Percentiles rank a stretch among this genome's conserved stretches.
Conservation (phyloP, 2,329 filamentous ascomycete genomes). For the Penicillium sp. region DNA sequence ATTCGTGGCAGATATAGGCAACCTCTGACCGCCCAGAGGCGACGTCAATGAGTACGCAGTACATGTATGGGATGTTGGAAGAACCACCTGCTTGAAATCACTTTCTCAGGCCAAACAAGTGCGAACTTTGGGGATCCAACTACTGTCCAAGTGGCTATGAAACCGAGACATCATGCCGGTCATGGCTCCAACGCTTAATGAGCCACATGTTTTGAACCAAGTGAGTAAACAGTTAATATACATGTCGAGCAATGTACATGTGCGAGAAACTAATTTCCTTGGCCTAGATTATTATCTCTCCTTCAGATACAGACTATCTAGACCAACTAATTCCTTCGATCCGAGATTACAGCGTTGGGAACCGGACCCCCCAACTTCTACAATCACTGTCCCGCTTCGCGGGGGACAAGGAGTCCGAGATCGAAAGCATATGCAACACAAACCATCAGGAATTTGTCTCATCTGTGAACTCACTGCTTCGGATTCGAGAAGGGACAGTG, state of each 20-base stretch:
- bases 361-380: slow-evolving; percentile 68
- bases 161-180: slow-evolving; percentile 13
- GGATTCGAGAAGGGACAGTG: slow-evolving; percentile 86
- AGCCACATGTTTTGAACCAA: slow-evolving; percentile 26
- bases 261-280: slow-evolving; percentile 9
- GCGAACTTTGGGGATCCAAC: neutral
- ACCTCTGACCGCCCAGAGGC: neutral
- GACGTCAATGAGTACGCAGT: neutral
- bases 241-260: slow-evolving; percentile 15
- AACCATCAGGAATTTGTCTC: slow-evolving; percentile 96
- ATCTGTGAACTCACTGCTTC: slow-evolving; percentile 90
- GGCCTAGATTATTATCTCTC: slow-evolving; percentile 79
- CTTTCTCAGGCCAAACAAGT: neutral
- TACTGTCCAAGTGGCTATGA: slow-evolving; percentile 2
- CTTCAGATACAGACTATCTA: slow-evolving; percentile 88
- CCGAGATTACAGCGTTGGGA: slow-evolving; percentile 77
- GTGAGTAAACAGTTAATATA: slow-evolving; percentile 4
- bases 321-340: slow-evolving; percentile 93
- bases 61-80: neutral
- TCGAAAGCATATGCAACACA: slow-evolving; percentile 88
- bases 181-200: slow-evolving; percentile 17
- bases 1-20: neutral
- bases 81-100: neutral
- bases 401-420: slow-evolving; percentile 80
- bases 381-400: slow-evolving; percentile 78